These are phyloP conservation scores for Linnemannia zychae DNA, from an alignment of 192 early-diverging fungal genomes.

Conservation along the genomic window DNA sequence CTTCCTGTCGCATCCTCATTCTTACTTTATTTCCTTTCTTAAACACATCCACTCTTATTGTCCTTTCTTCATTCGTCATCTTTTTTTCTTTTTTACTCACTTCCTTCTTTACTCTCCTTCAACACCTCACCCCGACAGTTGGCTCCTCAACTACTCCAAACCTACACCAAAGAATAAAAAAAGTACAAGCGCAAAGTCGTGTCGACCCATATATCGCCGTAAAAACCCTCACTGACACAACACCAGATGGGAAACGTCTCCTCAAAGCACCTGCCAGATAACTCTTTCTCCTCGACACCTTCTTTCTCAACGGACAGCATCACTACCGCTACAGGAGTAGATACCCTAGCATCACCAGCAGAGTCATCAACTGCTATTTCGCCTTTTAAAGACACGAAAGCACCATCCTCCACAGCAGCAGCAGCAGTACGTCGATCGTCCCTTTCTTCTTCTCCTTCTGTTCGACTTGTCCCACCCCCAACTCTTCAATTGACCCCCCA, in stretches of 20 bases:
- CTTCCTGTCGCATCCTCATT: slow-evolving; percentile 3
- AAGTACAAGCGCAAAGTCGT: background rate
- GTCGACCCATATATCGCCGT: background rate
- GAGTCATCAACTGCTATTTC: slow-evolving; percentile 21
- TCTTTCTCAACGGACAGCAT: background rate
- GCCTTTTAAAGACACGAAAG: background rate
- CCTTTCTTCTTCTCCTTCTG: background rate
- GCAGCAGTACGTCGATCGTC: background rate
- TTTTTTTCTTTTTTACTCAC: background rate
- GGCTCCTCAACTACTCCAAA: background rate
- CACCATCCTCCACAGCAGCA: slow-evolving; percentile 1
- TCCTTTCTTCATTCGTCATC: background rate
- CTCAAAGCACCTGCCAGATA: slow-evolving; percentile 19
- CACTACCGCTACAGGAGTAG: background rate
- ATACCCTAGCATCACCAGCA: background rate
- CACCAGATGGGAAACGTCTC: slow-evolving; percentile 42
- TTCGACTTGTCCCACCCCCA: background rate
- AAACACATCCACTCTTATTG: background rate
- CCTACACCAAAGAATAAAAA: background rate
- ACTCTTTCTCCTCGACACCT: background rate
- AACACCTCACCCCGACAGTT: background rate
- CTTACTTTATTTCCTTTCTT: background rate
- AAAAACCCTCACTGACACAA: slow-evolving; percentile 1
- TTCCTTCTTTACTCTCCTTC: background rate
- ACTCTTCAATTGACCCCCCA: background rate